Base-by-base conservation (phyloP, 352 stramenopile genomes). In the Pythium aristosporum region DNA sequence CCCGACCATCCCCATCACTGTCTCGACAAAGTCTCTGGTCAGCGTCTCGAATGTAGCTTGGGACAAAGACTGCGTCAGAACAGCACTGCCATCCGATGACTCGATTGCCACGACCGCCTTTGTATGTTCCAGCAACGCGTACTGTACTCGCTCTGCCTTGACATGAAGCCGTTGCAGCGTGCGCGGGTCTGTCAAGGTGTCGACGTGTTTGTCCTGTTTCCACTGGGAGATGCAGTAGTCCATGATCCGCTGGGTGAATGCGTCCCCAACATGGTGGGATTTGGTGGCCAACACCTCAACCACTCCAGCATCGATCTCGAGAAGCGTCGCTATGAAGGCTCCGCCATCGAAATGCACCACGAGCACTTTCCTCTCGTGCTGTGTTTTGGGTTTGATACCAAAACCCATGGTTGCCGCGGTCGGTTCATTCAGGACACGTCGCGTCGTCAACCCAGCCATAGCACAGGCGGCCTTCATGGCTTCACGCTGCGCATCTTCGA, bases 361-460 rank as follows among this genome's bases (percentile, higher is more conserved):
- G 8, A 59, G 39, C n/a, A 59, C 52, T 18, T 44, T 47, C 16
- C 12, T 18, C 51, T 57, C 34, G 9, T 90, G 79, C 91, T 73
- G 96, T n/a, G n/a, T n/a, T n/a, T n/a, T n/a, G n/a, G n/a, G n/a
- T n/a, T 63, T 53, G 80, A 47, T 96, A 71, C 62, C 92, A 71
- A 97, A 97, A 12, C 88, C 91, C 63, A 98, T 88, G 25, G 90
- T 91, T 21, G 91, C 92, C 43, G 92, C 92, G 18, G 92, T 98
- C 37, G 92, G 92, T 74, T 98, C 92, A 71, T 98, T 98, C 74
- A 98, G 97, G 70, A 98, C 71, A 68, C 69, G 69, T 39, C 63
- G 47, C 28, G 62, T 43, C 18, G 54, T 58, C 43, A 61, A 47
- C 10, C 61, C 61, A 20, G 61, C 61, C 43, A 74, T 68, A 6